A percentile compares a stretch with the other conserved stretches of the same genome.
These are phyloP conservation scores for Neopestalotiopsis clavispora DNA, from an alignment of 2,329 filamentous ascomycete genomes.

Conservation along the genomic window DNA sequence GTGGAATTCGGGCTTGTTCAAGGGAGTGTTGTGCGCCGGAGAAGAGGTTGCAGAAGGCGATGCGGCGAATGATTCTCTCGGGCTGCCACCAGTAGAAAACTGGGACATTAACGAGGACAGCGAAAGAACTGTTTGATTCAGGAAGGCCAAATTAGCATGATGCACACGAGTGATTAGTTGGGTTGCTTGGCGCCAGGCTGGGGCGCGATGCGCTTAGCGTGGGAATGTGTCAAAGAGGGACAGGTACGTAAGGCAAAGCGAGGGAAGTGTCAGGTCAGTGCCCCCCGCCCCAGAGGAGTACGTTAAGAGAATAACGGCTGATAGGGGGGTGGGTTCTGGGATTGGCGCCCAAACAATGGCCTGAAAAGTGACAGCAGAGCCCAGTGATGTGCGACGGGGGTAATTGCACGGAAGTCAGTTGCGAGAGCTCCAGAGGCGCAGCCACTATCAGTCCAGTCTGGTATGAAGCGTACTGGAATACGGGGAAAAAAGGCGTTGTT, in stretches of 20 bases:
- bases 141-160: conserved; percentile 37
- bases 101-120: conserved; percentile 91
- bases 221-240: neutral
- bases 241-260: too few species aligned
- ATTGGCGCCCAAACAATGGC: conserved; percentile 2
- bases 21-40: conserved; percentile 9
- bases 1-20: conserved; percentile 18
- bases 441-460: neutral
- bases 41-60: conserved; percentile 30
- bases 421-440: neutral
- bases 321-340: conserved; percentile 1
- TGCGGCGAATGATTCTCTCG: conserved; percentile 34
- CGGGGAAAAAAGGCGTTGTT: neutral
- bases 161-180: conserved; percentile 22
- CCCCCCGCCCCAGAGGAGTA: conserved; percentile 15
- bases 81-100: conserved; percentile 59
- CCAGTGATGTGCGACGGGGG: neutral
- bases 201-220: conserved; percentile 11
- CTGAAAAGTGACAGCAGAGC: neutral
- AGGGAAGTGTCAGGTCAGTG: neutral
- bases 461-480: neutral
- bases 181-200: conserved; percentile 14
- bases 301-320: neutral
- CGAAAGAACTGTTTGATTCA: conserved; percentile 69
- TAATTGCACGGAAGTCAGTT: neutral